A percentile compares a stretch with the other conserved stretches of the same genome.
These are phyloP conservation scores for Hericium erinaceus DNA, from an alignment of 768 basidiomycete genomes.

Conservation along the genomic window DNA sequence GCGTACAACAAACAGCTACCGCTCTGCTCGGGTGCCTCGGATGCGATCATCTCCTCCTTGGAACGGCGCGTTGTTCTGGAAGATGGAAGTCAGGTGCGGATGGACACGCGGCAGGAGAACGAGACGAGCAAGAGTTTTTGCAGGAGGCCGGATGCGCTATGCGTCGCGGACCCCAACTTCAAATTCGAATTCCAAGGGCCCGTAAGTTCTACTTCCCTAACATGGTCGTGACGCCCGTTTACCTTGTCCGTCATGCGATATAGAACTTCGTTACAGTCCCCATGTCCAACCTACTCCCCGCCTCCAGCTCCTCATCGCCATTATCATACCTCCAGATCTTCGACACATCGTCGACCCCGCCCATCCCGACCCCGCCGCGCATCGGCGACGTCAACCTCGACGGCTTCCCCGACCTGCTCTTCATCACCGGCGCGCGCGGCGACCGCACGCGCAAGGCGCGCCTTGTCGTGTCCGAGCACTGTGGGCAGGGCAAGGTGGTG, in stretches of 20 bases:
- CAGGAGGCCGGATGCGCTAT: conserved; percentile 71
- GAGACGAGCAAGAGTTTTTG: conserved; percentile 28
- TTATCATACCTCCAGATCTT: conserved; percentile 54
- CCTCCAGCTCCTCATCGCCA: conserved; percentile 16
- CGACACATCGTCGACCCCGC: conserved; percentile 55
- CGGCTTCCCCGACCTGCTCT: conserved; percentile 84
- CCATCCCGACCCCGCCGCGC: conserved; percentile 68
- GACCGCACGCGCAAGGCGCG: conserved; percentile 40
- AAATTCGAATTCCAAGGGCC: conserved; percentile 40
- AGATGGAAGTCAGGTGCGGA: background rate
- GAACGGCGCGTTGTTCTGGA: conserved; percentile 15
- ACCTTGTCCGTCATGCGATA: background rate
- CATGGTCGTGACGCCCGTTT: background rate
- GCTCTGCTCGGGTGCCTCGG: conserved; percentile 56
- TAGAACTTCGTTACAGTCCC: conserved; percentile 65
- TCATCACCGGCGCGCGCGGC: conserved; percentile 37
- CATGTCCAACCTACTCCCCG: conserved; percentile 48
- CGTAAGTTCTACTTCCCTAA: background rate
- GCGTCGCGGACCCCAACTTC: conserved; percentile 73
- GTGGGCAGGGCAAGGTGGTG: conserved; percentile 27
- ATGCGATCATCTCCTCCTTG: conserved; percentile 25
- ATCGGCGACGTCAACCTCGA: conserved; percentile 89
- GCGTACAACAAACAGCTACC: conserved; percentile 89
- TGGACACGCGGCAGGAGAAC: background rate
- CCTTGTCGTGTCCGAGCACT: conserved; percentile 57